Evolutionary conservation across 2,329 filamentous ascomycete species (phyloP).

Genomic region (Coniochaeta ligniaria): DNA sequence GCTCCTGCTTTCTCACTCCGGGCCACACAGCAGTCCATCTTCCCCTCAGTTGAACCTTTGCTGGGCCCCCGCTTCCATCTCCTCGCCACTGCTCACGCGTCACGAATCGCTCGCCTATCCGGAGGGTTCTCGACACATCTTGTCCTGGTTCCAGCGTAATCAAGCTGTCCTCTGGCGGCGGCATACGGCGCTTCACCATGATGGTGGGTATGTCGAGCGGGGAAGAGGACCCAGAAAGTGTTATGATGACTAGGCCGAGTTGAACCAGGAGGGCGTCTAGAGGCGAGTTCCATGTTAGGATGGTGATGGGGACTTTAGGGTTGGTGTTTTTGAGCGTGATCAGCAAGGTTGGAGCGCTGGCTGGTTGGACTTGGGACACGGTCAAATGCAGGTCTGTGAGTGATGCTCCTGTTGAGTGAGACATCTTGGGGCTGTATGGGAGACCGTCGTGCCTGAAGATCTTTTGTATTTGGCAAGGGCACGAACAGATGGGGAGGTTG

Average conservation of each 20-base stretch:
- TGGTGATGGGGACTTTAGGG: conserved; percentile 4
- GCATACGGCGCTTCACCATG: conserved; percentile 8
- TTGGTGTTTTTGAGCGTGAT: conserved; percentile 7
- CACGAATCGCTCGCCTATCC: conserved; percentile 3
- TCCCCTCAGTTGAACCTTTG: background rate
- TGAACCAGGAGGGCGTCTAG: conserved; percentile 7
- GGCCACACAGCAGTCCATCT: background rate
- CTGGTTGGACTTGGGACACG: background rate
- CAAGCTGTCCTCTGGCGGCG: conserved; percentile 3
- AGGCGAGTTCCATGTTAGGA: conserved; percentile 9
- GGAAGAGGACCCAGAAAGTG: background rate
- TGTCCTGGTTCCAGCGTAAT: conserved; percentile 4
- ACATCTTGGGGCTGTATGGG: background rate
- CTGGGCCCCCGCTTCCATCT: background rate
- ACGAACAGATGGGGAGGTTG: too few species aligned
- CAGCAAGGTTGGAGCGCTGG: conserved; percentile 2
- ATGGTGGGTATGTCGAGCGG: conserved; percentile 5
- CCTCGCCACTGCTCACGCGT: background rate
- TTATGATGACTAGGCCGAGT: conserved; percentile 5
- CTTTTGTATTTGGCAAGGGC: too few species aligned
- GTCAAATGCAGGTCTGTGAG: background rate
- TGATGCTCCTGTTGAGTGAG: background rate
- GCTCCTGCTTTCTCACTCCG: background rate
- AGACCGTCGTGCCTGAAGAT: too few species aligned
- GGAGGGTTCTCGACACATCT: background rate